Conservation (phyloP, 2,329 filamentous ascomycete species). For the Eurotiales sp. region DNA sequence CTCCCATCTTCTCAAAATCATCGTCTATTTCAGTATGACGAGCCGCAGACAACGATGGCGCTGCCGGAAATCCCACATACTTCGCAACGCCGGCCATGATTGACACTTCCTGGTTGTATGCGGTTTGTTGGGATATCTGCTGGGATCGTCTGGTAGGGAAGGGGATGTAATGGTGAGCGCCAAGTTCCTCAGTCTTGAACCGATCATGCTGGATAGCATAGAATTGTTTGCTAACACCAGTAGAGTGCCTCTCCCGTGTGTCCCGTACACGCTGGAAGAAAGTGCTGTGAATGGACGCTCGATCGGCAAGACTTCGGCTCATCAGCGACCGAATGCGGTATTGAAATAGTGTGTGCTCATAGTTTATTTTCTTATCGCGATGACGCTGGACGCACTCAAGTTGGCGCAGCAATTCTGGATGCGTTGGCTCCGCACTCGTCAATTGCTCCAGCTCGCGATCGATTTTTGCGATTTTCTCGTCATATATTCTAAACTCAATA, state of each 20-base stretch:
- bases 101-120: constrained; percentile 93
- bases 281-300: constrained; percentile 82
- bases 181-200: constrained; percentile 70
- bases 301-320: constrained; percentile 71
- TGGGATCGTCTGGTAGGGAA: constrained; percentile 74
- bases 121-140: constrained; percentile 77
- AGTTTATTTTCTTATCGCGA: constrained; percentile 72
- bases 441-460: constrained; percentile 65
- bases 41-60: constrained; percentile 75
- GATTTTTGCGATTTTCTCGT: constrained; percentile 78
- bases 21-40: constrained; percentile 72
- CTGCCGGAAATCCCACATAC: constrained; percentile 92
- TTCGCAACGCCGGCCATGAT: constrained; percentile 87
- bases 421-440: constrained; percentile 59
- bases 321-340: constrained; percentile 71
- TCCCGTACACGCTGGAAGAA: constrained; percentile 86
- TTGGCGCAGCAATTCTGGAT: constrained; percentile 88
- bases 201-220: constrained; percentile 90
- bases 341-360: constrained; percentile 69
- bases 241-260: constrained; percentile 73
- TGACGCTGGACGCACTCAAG: constrained; percentile 80
- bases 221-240: constrained; percentile 80
- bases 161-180: constrained; percentile 75
- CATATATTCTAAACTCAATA: constrained; percentile 63
- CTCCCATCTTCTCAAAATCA: constrained; percentile 84